Conservation (phyloP, 2,329 filamentous ascomycete genomes). For the Cladosporium oxysporum region DNA sequence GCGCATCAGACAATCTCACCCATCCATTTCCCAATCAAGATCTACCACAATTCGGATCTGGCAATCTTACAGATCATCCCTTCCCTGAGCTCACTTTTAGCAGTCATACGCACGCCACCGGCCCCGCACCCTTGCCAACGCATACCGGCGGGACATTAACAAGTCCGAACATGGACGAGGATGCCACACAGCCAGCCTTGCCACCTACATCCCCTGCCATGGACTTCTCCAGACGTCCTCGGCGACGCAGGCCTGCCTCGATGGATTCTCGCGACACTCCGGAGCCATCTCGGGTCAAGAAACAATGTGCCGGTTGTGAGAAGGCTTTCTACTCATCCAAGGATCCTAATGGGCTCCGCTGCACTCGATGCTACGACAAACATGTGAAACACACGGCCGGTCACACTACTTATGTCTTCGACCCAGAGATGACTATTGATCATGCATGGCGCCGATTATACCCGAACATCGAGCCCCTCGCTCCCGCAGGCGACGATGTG, state of each 20-base stretch:
- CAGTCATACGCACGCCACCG: not conserved
- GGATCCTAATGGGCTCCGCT: constrained; percentile 9
- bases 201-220: not conserved
- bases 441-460: constrained; percentile 2
- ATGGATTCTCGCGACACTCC: not conserved
- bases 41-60: not conserved
- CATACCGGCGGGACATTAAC: not conserved
- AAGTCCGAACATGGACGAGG: not conserved
- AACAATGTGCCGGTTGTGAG: constrained; percentile 15
- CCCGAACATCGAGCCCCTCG: constrained; percentile 8
- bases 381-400: constrained; percentile 20
- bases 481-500: constrained; percentile 7
- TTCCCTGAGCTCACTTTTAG: not conserved
- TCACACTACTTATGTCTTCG: constrained; percentile 12
- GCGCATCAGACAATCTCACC: not conserved
- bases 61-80: not conserved
- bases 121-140: not conserved
- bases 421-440: constrained; percentile 4
- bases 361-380: constrained; percentile 18
- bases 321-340: constrained; percentile 17
- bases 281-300: constrained; percentile 13
- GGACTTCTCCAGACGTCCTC: not conserved
- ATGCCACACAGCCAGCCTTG: not conserved
- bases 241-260: not conserved
- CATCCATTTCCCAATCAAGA: not conserved